Conservation (phyloP, 2,329 filamentous ascomycete species). For the Drechslerella coelobrocha region DNA sequence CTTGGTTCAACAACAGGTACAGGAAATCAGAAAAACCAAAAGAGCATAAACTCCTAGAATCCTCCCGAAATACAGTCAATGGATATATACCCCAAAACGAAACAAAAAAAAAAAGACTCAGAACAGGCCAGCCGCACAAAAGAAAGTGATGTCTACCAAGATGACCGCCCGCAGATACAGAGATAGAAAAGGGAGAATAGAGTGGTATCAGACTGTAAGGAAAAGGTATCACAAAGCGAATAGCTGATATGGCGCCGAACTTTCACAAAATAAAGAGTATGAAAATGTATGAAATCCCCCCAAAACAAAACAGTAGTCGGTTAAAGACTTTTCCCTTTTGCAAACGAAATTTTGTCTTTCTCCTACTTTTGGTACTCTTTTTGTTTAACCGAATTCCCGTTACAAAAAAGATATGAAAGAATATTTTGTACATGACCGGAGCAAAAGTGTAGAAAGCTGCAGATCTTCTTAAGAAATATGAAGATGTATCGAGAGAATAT, state of each 20-base stretch:
- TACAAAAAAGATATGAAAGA: conserved; percentile 15
- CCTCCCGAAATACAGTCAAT: conserved; percentile 32
- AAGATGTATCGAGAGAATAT: conserved; percentile 30
- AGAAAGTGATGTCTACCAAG: conserved; percentile 26
- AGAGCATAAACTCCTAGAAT: conserved; percentile 38
- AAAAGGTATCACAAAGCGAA: conserved; percentile 10
- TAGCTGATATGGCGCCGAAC: conserved; percentile 48
- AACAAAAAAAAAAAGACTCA: conserved; percentile 18
- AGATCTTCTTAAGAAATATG: conserved; percentile 44
- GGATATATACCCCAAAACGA: conserved; percentile 36
- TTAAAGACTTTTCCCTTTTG: conserved; percentile 39
- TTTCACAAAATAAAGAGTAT: conserved; percentile 19
- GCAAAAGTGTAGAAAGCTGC: conserved; percentile 25
- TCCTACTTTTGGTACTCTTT: conserved; percentile 32
- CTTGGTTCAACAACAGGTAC: conserved; percentile 36
- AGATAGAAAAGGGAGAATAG: conserved; percentile 1
- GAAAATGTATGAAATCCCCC: not conserved
- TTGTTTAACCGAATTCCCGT: conserved; percentile 4
- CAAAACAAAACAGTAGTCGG: conserved; percentile 6
- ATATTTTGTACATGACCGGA: conserved; percentile 49
- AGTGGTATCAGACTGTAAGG: conserved; percentile 47
- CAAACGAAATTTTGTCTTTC: conserved; percentile 43
- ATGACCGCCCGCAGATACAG: conserved; percentile 21
- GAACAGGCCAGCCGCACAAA: not conserved
- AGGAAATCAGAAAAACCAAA: conserved; percentile 7